Evolutionary conservation across 495 filamentous ascomycete species (phyloP), one percentile per base, ranked within the genome.

Genomic region (Penicillium paradoxum): DNA sequence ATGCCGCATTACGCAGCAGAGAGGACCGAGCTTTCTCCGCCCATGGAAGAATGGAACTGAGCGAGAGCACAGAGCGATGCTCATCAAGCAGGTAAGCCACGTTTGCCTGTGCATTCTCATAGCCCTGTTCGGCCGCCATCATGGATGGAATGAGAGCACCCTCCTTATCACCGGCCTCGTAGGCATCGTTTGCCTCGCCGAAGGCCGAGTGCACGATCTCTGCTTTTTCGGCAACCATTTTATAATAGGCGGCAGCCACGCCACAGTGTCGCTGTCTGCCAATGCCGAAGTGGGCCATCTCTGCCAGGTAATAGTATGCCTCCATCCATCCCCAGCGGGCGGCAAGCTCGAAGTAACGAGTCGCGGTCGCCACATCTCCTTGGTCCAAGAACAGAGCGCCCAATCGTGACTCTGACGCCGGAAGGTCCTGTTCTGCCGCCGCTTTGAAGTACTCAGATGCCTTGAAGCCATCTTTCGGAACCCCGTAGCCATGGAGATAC

Each of bases 121-220:
- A 96, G 10, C 93, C 93, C 71, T 97, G 95, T 64, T 99, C 93
- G 1, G 93, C 93, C 1, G 90, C 92, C 78, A 92, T 87, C 72
- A 97, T 85, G 55, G 90, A 90, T 22, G 84, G 80, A 13, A 96
- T 77, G 25, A 97, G 74, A 9, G 95, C 93, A 17, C 84, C 74
- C 56, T 97, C 92, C n/a, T 79, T 74, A 57, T 97, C 88, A n/a
- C 90, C 90, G 21, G 81, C 77, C 40, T 91, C 84, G 64, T 87
- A 95, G 0, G 91, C 92, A 27, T 78, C 70, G 57, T 96, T 96
- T 2, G 95, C 88, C 67, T 97, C 92, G 8, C 74, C 72, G 69
- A 96, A 89, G 5, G 90, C 86, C 1, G 90, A 90, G 34, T 95
- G 85, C 11, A 96, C 75, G 3, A 79, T 75, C 67, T 97, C 95